Conservation (phyloP, 208 protist genomes). For the Entamoeba invadens region DNA sequence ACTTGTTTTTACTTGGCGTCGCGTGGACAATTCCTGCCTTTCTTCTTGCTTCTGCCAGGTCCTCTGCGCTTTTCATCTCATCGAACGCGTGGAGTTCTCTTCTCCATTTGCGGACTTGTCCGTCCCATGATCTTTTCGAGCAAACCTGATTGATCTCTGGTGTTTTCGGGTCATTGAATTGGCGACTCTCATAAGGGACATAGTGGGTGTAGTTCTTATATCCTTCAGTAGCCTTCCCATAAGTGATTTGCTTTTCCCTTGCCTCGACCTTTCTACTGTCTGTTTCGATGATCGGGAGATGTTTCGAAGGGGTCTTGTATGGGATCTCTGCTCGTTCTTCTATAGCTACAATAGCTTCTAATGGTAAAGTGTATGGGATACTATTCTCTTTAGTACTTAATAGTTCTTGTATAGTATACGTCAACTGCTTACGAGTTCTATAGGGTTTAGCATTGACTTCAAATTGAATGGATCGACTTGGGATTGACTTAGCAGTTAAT, state of each 20-base stretch:
- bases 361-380: background rate
- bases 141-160: background rate
- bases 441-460: background rate
- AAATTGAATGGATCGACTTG: background rate
- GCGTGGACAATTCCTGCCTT: background rate
- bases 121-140: background rate
- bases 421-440: background rate
- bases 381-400: background rate
- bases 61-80: background rate
- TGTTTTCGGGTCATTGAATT: background rate
- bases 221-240: background rate
- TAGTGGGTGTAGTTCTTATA: background rate
- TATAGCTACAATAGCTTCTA: background rate
- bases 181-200: background rate
- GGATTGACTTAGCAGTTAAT: background rate
- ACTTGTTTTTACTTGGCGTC: background rate
- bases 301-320: background rate
- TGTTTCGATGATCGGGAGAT: background rate
- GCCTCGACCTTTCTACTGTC: background rate
- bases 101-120: background rate
- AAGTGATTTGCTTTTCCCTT: background rate
- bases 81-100: background rate
- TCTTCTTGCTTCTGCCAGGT: background rate
- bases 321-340: background rate
- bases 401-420: background rate